Base-by-base conservation (phyloP, 768 basidiomycete species). In the Clathrus columnatus region DNA sequence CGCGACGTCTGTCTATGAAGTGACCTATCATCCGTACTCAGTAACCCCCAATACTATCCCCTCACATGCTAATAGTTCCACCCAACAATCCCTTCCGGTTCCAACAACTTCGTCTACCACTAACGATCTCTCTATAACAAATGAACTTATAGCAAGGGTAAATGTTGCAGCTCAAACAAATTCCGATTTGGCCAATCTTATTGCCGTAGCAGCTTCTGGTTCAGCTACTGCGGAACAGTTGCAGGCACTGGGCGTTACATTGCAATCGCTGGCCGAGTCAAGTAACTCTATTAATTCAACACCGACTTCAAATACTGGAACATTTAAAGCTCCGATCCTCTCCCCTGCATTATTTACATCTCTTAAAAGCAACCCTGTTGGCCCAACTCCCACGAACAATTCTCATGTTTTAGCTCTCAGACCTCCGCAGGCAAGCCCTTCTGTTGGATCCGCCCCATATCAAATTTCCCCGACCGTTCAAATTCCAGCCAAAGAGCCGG, bases 1-100 rank as follows among this genome's bases (percentile, higher is more conserved):
- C 29, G 79, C 83, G 21, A 88, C 87, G 0, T 72, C 76, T 0
- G 72, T 91, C 57, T 88, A 81, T 59, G 86, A 91, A 68, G 84
- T 85, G 7, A 77, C 82, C 63, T 90, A 89, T 67, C 73, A 81
- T 18, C 68, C 75, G 3, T 58, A 61, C 32, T 26, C 62, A 16
- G 62, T 63, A 11, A 44, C 54, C 10, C 2, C 57, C 23, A 16
- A 17, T 55, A 23, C 43, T 51, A 11, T 42, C 18, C 18, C 36
- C 28, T 14, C 50, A 53, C 24, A 30, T 18, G 27, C 44, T 16
- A 51, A 24, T 28, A 23, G 21, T 43, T 41, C 51, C 66, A n/a
- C 65, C 61, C 14, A 50, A 60, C 8, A 30, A 57, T 18, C 62
- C 62, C 30, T n/a, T 64, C 47, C 57, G 5, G 57, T 67, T 24